These are phyloP conservation scores for Asterophora lycoperdoides DNA, from an alignment of 768 basidiomycete species.

Conservation along the genomic window DNA sequence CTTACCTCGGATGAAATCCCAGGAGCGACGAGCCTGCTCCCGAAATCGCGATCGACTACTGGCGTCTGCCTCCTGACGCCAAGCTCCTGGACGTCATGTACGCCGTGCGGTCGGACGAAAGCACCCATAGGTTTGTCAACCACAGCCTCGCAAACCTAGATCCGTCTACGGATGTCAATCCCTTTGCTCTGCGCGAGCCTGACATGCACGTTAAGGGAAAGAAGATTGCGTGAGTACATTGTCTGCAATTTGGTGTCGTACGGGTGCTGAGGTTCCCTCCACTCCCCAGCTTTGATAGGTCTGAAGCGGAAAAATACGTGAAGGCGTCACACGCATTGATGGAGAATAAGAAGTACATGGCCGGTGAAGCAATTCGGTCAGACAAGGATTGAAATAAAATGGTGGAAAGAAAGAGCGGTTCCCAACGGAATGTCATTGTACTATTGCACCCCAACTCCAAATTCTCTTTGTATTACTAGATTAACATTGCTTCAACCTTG, in stretches of 20 bases:
- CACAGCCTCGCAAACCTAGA: slow-evolving; percentile 90
- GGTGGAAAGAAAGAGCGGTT: too few relatives aligned
- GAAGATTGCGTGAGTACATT: slow-evolving; percentile 57
- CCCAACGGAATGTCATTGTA: not conserved
- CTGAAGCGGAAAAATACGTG: slow-evolving; percentile 63
- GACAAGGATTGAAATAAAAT: not conserved
- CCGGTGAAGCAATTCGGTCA: slow-evolving; percentile 1
- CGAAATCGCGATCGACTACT: slow-evolving; percentile 91
- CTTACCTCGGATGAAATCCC: not conserved
- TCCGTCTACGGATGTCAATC: slow-evolving; percentile 75
- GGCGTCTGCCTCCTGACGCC: slow-evolving; percentile 71
- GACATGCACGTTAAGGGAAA: slow-evolving; percentile 81
- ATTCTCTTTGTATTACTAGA: not conserved
- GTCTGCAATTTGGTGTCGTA: not conserved
- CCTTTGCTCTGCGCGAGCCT: slow-evolving; percentile 86
- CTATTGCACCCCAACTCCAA: not conserved
- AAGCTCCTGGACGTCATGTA: slow-evolving; percentile 86
- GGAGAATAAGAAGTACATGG: slow-evolving; percentile 26
- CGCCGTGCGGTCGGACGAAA: slow-evolving; percentile 90
- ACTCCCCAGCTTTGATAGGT: slow-evolving; percentile 54
- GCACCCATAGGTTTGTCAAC: slow-evolving; percentile 93
- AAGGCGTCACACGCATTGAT: slow-evolving; percentile 56
- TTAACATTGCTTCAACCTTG: too few relatives aligned
- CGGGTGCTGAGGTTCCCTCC: slow-evolving; percentile 9
- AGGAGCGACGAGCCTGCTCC: slow-evolving; percentile 75